Percentiles rank a stretch among this genome's conserved stretches.
Evolutionary conservation across 2,329 filamentous ascomycete species (phyloP).

Genomic region (Colletotrichum tanaceti): DNA sequence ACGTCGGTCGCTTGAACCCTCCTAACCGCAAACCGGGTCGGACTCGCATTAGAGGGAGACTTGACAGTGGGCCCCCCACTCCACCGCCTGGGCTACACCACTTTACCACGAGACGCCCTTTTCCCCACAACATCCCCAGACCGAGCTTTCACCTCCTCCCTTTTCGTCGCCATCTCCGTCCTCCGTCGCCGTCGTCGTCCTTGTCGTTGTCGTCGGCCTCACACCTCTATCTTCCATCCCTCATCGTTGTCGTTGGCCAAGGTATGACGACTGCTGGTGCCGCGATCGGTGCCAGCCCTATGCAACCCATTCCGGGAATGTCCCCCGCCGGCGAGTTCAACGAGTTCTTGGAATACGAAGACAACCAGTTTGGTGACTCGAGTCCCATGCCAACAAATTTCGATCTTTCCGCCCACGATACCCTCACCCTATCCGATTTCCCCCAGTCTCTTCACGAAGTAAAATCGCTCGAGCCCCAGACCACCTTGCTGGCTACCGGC

Average conservation of each 20-base stretch:
- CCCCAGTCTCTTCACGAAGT: slow-evolving; percentile 39
- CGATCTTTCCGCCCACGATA: slow-evolving; percentile 54
- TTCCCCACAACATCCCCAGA: slow-evolving; percentile 42
- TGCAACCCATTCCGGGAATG: slow-evolving; percentile 54
- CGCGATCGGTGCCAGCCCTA: slow-evolving; percentile 50
- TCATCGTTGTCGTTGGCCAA: slow-evolving; percentile 34
- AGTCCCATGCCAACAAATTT: slow-evolving; percentile 45
- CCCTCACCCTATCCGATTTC: slow-evolving; percentile 49
- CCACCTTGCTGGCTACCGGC: slow-evolving; percentile 39
- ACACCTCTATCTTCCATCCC: slow-evolving; percentile 18
- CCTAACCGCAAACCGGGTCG: slow-evolving; percentile 24
- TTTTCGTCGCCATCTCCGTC: slow-evolving; percentile 36
- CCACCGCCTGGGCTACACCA: slow-evolving; percentile 40
- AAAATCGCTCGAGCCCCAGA: slow-evolving; percentile 37
- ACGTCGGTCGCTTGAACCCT: background rate
- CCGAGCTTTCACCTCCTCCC: slow-evolving; percentile 41
- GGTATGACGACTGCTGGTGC: slow-evolving; percentile 44
- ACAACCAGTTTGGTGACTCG: slow-evolving; percentile 51
- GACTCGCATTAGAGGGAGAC: slow-evolving; percentile 39
- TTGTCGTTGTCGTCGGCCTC: slow-evolving; percentile 30
- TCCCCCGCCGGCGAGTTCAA: slow-evolving; percentile 46
- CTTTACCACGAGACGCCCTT: slow-evolving; percentile 40
- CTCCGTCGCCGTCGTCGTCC: slow-evolving; percentile 26
- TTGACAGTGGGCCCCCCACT: slow-evolving; percentile 39
- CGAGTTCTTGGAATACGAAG: slow-evolving; percentile 54